Conservation (phyloP, 768 basidiomycete genomes). For the Boletus tomentosulus region DNA sequence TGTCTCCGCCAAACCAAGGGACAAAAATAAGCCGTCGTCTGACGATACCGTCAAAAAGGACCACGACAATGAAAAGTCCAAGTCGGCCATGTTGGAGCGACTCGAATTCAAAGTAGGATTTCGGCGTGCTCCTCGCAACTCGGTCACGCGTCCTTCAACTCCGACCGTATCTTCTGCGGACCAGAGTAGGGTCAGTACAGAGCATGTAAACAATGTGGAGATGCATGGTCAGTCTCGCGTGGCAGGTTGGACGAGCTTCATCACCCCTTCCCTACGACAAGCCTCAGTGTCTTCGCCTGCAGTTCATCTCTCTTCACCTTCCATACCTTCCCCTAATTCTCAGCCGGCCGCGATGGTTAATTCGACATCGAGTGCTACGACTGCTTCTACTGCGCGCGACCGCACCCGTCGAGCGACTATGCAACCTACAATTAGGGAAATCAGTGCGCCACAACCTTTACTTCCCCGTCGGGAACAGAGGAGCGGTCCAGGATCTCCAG, state of each 20-base stretch:
- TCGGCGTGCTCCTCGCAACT: constrained; percentile 40
- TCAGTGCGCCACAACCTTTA: constrained; percentile 39
- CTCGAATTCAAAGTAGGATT: constrained; percentile 51
- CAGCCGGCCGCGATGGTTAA: constrained; percentile 44
- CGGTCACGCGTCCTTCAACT: constrained; percentile 36
- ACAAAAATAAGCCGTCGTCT: constrained; percentile 33
- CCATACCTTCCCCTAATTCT: constrained; percentile 50
- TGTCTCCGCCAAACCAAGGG: constrained; percentile 43
- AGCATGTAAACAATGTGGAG: constrained; percentile 36
- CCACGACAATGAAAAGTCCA: constrained; percentile 39
- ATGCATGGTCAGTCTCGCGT: constrained; percentile 38
- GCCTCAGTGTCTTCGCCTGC: constrained; percentile 76
- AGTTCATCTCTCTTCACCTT: constrained; percentile 58
- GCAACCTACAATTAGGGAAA: constrained; percentile 34
- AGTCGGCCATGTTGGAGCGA: constrained; percentile 42
- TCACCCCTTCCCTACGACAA: constrained; percentile 61
- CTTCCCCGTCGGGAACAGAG: constrained; percentile 31
- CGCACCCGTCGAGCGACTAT: constrained; percentile 40
- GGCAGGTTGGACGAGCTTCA: constrained; percentile 55
- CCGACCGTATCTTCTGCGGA: constrained; percentile 34
- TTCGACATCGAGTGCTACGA: constrained; percentile 44
- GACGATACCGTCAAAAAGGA: constrained; percentile 26
- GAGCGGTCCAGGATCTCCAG: constrained; percentile 19
- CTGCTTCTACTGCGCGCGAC: constrained; percentile 46
- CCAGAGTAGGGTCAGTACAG: constrained; percentile 19